A percentile compares a stretch with the other conserved stretches of the same genome.
Evolutionary conservation across 768 basidiomycete genomes (phyloP).

Genomic region (Termitomyces sp.): DNA sequence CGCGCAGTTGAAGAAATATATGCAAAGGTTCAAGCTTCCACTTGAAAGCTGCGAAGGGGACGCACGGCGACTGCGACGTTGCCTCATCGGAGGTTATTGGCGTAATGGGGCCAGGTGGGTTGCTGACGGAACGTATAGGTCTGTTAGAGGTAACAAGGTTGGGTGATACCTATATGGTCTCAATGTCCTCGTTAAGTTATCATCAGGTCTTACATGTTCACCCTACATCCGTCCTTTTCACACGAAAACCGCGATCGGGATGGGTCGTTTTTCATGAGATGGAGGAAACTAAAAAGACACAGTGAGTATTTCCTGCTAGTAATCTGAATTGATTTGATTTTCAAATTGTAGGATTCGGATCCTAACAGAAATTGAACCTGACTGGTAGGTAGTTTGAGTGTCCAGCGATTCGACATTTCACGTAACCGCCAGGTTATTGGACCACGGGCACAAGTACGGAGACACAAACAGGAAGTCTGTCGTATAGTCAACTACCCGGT

Average conservation of each 20-base stretch:
- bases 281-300: constrained; percentile 93
- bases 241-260: constrained; percentile 81
- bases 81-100: constrained; percentile 92
- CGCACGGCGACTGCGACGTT: constrained; percentile 73
- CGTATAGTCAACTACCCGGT: neutral
- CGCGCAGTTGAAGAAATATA: constrained; percentile 91
- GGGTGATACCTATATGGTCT: constrained; percentile 16
- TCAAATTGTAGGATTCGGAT: constrained; percentile 68
- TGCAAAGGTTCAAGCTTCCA: constrained; percentile 83
- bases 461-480: neutral
- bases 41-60: constrained; percentile 89
- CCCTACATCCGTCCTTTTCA: constrained; percentile 92
- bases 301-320: constrained; percentile 42
- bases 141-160: constrained; percentile 81
- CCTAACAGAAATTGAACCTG: constrained; percentile 90
- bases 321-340: constrained; percentile 6
- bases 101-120: constrained; percentile 88
- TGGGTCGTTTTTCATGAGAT: constrained; percentile 97
- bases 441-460: constrained; percentile 28
- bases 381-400: constrained; percentile 57
- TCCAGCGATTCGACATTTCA: neutral
- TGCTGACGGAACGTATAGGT: constrained; percentile 90
- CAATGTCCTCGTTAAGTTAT: constrained; percentile 2
- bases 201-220: constrained; percentile 80
- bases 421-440: constrained; percentile 23